These are phyloP conservation scores for Trypanosoma platydactyli DNA, from an alignment of 208 protist species.

Conservation along the genomic window DNA sequence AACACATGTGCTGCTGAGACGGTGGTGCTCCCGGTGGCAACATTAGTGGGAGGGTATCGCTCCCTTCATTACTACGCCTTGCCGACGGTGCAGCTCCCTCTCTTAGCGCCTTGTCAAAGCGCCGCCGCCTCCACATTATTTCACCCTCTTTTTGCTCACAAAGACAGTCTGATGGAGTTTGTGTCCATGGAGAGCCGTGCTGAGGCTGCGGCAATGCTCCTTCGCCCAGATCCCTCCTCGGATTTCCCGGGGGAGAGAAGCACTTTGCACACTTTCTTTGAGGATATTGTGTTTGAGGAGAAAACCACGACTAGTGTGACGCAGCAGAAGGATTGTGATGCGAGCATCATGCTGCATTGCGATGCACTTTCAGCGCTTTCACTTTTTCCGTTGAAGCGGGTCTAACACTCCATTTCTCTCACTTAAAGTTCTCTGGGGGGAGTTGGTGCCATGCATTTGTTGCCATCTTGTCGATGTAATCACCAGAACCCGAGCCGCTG, in stretches of 20 bases:
- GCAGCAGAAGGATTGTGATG: neutral
- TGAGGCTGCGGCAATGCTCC: constrained; percentile 10
- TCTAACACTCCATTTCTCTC: neutral
- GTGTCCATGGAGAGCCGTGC: constrained; percentile 2
- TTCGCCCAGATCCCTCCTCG: neutral
- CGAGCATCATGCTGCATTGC: neutral
- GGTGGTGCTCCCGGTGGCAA: constrained; percentile 31
- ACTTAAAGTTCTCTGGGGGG: neutral
- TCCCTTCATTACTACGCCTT: constrained; percentile 69
- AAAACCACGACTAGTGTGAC: neutral
- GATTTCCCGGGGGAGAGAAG: neutral
- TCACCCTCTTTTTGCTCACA: constrained; percentile 25
- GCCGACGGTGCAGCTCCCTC: constrained; percentile 51
- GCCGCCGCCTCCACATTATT: constrained; percentile 18
- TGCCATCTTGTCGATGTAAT: neutral
- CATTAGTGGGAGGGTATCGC: constrained; percentile 46
- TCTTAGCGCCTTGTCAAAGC: constrained; percentile 25
- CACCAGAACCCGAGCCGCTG: neutral
- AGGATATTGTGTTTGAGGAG: constrained; percentile 18
- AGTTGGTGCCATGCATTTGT: neutral
- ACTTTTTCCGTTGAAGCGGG: constrained; percentile 14
- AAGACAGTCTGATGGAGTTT: constrained; percentile 27
- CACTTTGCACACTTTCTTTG: constrained; percentile 5
- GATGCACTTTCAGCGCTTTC: constrained; percentile 27
- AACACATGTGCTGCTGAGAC: constrained; percentile 7